These are phyloP conservation scores for Acacia pycnantha DNA, from an alignment of 331 rosid species.

Conservation along the genomic window DNA sequence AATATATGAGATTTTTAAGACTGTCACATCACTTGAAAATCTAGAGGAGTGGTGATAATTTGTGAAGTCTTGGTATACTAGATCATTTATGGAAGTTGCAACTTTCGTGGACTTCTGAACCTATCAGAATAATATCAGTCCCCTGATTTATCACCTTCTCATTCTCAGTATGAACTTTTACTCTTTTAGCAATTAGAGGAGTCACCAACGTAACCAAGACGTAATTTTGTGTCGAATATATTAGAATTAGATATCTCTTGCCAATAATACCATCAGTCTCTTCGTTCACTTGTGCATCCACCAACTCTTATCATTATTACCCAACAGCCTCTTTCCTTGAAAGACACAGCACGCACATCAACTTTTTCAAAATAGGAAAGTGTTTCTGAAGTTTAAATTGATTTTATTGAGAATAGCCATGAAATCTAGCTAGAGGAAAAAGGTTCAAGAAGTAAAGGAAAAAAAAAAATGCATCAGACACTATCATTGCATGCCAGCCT, in stretches of 20 bases:
- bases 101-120: not conserved
- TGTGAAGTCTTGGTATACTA: not conserved
- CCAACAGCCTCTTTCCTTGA: not conserved
- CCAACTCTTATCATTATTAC: not conserved
- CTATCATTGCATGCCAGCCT: constrained; percentile 14
- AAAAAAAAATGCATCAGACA: constrained; percentile 2
- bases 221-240: no score
- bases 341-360: not conserved
- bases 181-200: not conserved
- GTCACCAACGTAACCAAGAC: no score
- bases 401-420: not conserved
- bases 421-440: not conserved
- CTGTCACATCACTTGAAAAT: not conserved
- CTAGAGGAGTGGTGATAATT: not conserved
- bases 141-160: not conserved
- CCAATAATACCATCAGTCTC: not conserved
- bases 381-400: not conserved
- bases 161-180: not conserved
- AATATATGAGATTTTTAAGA: not conserved
- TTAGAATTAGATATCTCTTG: not conserved
- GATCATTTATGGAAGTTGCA: not conserved
- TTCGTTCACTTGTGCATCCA: not conserved
- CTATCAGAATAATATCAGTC: not conserved
- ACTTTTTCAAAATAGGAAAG: not conserved
- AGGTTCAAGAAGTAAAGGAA: not conserved